A percentile compares a stretch with the other conserved stretches of the same genome.
Evolutionary conservation across 75 land plant genomes (phyloP).

Genomic region (Picea glauca): DNA sequence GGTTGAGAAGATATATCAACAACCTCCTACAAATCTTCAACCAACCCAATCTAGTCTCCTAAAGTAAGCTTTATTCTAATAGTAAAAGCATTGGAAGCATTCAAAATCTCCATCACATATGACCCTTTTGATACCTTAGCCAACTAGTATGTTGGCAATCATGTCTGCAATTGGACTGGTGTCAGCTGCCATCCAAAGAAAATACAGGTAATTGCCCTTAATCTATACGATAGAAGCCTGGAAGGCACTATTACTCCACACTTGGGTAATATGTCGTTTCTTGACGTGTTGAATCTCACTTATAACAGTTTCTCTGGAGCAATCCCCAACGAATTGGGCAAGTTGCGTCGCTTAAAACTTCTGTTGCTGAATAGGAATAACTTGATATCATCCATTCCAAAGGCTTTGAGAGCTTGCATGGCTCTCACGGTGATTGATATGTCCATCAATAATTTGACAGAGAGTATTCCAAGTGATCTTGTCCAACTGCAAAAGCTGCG

Average conservation of each 20-base stretch:
- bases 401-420: conserved; percentile 42
- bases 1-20: too few species aligned
- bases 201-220: conserved; percentile 25
- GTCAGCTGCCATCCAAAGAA: conserved; percentile 29
- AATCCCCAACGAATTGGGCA: conserved; percentile 6
- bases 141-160: conserved; percentile 26
- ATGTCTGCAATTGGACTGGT: conserved; percentile 55
- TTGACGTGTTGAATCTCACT: conserved; percentile 46
- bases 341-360: conserved; percentile 46
- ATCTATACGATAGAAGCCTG: conserved; percentile 28
- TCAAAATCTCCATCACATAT: too few species aligned
- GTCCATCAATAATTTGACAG: conserved; percentile 10
- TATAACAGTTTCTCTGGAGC: conserved; percentile 42
- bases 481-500: background rate
- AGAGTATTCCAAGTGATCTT: conserved; percentile 10
- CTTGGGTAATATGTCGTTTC: conserved; percentile 25
- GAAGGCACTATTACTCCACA: conserved; percentile 50
- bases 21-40: too few species aligned
- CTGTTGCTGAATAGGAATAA: conserved; percentile 43
- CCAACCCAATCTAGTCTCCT: too few species aligned
- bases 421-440: background rate
- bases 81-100: too few species aligned
- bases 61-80: too few species aligned
- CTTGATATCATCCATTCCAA: conserved; percentile 54
- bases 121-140: too few species aligned